A percentile compares a stretch with the other conserved stretches of the same genome.
Evolutionary conservation across 2,329 filamentous ascomycete genomes (phyloP).

Genomic region (Cephalotrichum gorgonifer): DNA sequence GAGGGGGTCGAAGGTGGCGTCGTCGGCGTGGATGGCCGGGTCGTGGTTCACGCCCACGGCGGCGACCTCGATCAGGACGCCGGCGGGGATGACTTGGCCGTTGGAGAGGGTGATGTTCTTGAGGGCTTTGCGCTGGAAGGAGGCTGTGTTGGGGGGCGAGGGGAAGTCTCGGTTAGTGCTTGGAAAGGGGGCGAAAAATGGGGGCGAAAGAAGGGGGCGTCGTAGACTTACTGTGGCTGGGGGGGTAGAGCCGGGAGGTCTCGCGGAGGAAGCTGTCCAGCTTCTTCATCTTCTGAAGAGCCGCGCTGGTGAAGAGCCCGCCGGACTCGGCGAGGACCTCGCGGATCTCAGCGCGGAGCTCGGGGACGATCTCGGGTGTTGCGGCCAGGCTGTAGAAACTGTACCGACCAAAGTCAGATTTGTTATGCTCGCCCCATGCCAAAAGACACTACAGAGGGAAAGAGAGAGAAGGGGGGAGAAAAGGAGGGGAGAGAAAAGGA

Average conservation of each 20-base stretch:
- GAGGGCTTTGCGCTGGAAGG: conserved; percentile 40
- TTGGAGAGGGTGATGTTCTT: conserved; percentile 41
- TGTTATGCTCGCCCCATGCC: neutral
- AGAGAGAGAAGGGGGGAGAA: too few species aligned
- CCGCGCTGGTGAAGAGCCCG: conserved; percentile 22
- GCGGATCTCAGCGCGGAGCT: conserved; percentile 39
- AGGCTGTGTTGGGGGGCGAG: conserved; percentile 17
- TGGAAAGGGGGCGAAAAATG: neutral
- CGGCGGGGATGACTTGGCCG: conserved; percentile 36
- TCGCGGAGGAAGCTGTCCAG: conserved; percentile 30
- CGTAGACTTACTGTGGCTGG: conserved; percentile 19
- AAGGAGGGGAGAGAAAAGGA: too few species aligned
- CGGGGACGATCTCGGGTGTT: conserved; percentile 36
- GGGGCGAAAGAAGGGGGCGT: neutral
- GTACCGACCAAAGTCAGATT: neutral
- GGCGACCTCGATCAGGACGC: conserved; percentile 31
- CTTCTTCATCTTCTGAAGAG: conserved; percentile 26
- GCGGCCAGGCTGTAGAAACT: conserved; percentile 41
- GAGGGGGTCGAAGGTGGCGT: conserved; percentile 35
- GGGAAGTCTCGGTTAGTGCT: too few species aligned
- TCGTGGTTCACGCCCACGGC: conserved; percentile 33
- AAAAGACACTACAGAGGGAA: too few species aligned
- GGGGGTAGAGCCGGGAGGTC: conserved; percentile 20
- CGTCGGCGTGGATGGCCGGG: conserved; percentile 27
- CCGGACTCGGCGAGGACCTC: conserved; percentile 22